Evolutionary conservation across 768 basidiomycete genomes (phyloP), one percentile per base, ranked within the genome.

Genomic region (Boletus sp.): DNA sequence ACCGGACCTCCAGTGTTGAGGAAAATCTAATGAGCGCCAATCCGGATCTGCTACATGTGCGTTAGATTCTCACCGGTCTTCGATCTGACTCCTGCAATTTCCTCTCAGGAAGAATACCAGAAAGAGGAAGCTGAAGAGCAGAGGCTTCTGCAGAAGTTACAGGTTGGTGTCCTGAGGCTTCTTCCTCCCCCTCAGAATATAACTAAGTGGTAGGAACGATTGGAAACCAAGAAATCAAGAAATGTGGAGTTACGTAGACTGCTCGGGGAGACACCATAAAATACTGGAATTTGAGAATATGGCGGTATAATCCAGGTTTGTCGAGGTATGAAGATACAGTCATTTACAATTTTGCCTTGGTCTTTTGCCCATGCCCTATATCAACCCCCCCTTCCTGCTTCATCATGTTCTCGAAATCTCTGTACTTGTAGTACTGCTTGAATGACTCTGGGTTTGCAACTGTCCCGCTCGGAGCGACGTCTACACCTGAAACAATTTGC

Each of bases 381-480:
- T 56, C 54, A 3, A 56, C n/a, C 7, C 50, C 59, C 38, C 54
- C 60, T 32, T 65, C 64, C 17, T 62, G 54, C 27, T 47, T 60
- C 60, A 67, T 50, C 39, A 49, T 27, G 0, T 55, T 51, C 50
- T 82, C 80, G 34, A 85, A 71, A 46, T 85, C 75, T 25, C 77
- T 75, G 61, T 78, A 86, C 65, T 79, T 82, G 68, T 87, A 84
- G 58, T 87, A 88, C 15, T 82, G 67, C 53, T 84, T 67, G 42
- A 88, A 74, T 0, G 82, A 80, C 49, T 85, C 83, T 0, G 87
- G 87, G 62, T 88, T 88, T 7, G 85, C 84, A 19, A 89, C 85
- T 2, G 87, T 88, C 19, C 87, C 87, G 56, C 86, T 89, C 4
- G 87, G 85, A 59, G 81, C 76, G 40, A 87, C 57, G 53, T 80